Evolutionary conservation across 176 grass and related monocot species (phyloP).

Genomic region (Puccinellia tenuiflora): DNA sequence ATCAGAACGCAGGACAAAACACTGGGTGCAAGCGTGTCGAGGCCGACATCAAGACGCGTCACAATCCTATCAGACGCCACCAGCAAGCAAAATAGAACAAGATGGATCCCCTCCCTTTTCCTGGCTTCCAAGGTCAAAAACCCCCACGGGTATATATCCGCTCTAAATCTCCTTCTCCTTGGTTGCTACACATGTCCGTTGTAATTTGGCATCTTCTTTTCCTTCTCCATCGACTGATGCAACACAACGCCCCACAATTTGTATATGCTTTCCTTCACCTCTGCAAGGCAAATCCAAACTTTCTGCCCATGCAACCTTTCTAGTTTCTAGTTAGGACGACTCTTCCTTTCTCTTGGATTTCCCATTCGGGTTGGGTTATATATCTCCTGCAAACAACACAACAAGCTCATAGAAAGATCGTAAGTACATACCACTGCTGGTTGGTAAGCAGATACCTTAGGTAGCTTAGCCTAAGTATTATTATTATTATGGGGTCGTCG

Average conservation of each 20-base stretch:
- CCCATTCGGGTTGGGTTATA: neutral
- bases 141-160: no score
- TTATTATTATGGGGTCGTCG: constrained; percentile 30
- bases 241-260: neutral
- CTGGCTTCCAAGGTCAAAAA: constrained; percentile 39
- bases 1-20: neutral
- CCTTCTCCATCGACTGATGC: neutral
- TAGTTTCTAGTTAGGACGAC: neutral
- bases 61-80: neutral
- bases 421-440: neutral
- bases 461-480: neutral
- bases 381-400: neutral
- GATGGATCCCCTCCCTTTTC: neutral
- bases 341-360: neutral
- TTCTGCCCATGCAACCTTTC: neutral
- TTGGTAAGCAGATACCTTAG: neutral
- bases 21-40: neutral
- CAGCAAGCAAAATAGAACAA: neutral
- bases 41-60: neutral
- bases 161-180: no score
- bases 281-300: neutral
- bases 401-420: neutral
- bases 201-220: constrained; percentile 20
- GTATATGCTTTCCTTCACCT: constrained; percentile 31
- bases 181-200: neutral